Percentiles rank a stretch among this genome's conserved stretches.
Conservation (phyloP, 108 stramenopile species). For the Cyclotella baltica region DNA sequence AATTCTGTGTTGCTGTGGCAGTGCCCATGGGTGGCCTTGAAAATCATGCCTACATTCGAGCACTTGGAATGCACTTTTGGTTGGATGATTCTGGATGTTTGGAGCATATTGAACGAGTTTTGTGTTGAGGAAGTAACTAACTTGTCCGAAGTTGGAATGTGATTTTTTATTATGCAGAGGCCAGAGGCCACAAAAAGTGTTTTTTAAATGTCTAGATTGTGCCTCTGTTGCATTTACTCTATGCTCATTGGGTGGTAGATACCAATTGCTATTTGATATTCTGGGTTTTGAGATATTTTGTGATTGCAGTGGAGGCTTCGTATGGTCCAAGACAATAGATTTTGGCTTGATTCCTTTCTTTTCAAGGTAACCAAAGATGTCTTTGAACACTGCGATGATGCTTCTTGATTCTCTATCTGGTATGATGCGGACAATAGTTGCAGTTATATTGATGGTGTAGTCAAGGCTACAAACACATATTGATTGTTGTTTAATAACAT, state of each 20-base stretch:
- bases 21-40: constrained; percentile 56
- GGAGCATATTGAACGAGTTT: constrained; percentile 4
- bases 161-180: constrained; percentile 17
- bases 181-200: constrained; percentile 31
- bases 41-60: constrained; percentile 38
- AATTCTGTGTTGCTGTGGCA: constrained; percentile 22
- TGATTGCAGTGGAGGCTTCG: constrained; percentile 14
- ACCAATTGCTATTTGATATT: constrained; percentile 31
- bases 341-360: constrained; percentile 28
- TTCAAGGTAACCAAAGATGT: constrained; percentile 15
- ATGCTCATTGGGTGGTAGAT: constrained; percentile 24
- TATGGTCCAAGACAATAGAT: constrained; percentile 21
- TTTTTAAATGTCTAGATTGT: constrained; percentile 44
- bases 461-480: constrained; percentile 52
- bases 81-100: constrained; percentile 24
- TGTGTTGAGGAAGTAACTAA: not conserved
- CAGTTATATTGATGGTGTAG: constrained; percentile 50
- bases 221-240: constrained; percentile 30
- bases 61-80: constrained; percentile 17
- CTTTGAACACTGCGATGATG: constrained; percentile 10
- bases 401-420: not conserved
- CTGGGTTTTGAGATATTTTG: constrained; percentile 5
- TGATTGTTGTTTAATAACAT: constrained; percentile 29
- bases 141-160: constrained; percentile 23
- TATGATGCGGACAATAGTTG: constrained; percentile 39